Conservation (phyloP, 2,329 filamentous ascomycete genomes). For the Sporothrix brasiliensis region DNA sequence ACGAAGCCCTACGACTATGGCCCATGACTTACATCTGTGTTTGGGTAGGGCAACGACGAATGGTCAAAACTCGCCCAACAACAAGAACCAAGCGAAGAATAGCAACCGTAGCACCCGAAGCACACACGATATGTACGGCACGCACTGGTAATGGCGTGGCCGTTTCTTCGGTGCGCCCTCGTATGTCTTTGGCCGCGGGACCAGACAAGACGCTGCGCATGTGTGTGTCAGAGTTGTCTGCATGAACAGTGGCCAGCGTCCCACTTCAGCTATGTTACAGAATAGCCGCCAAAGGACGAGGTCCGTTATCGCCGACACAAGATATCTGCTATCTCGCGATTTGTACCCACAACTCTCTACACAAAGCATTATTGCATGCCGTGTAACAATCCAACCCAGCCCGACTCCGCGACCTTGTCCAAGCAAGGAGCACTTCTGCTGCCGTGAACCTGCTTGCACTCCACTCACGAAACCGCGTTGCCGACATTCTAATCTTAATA, state of each 20-base stretch:
- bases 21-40: background rate
- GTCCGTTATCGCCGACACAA: background rate
- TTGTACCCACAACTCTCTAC: background rate
- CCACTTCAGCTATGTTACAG: background rate
- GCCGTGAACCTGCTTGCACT: background rate
- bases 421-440: background rate
- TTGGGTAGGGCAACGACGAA: too few species aligned
- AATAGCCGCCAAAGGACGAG: background rate
- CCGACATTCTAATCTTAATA: background rate
- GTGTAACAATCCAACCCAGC: background rate
- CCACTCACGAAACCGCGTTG: background rate
- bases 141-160: too few species aligned
- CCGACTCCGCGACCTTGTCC: background rate
- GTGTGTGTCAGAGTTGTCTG: too few species aligned
- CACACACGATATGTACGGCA: too few species aligned
- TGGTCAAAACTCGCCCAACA: background rate
- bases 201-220: too few species aligned
- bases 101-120: too few species aligned
- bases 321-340: too few species aligned
- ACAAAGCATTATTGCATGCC: too few species aligned
- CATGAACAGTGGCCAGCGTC: too few species aligned
- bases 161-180: too few species aligned
- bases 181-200: too few species aligned
- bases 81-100: too few species aligned
- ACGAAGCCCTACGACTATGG: constrained; percentile 62